Percentiles rank a stretch among this genome's conserved stretches.
Conservation (phyloP, 768 basidiomycete species). For the Dendrothele bispora region DNA sequence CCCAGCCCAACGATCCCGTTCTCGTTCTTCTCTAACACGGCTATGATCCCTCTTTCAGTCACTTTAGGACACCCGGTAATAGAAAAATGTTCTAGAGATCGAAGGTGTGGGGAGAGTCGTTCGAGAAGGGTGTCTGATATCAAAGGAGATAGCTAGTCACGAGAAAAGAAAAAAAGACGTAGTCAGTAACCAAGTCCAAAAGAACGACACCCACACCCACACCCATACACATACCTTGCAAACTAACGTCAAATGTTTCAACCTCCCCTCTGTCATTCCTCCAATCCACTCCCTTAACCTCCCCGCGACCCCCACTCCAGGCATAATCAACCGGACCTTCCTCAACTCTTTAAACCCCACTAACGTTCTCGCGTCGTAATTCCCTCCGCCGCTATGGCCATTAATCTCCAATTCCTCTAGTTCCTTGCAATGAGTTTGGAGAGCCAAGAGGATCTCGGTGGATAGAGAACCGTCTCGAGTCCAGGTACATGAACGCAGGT, state of each 20-base stretch:
- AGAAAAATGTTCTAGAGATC: constrained; percentile 53
- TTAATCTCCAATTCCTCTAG: constrained; percentile 71
- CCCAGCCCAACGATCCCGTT: constrained; percentile 52
- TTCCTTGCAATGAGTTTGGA: constrained; percentile 34
- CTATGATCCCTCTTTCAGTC: constrained; percentile 59
- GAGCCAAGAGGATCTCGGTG: constrained; percentile 54
- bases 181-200: not conserved
- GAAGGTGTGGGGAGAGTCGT: constrained; percentile 47
- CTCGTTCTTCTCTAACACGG: constrained; percentile 44
- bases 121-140: constrained; percentile 60
- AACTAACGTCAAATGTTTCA: constrained; percentile 63
- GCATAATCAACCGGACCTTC: constrained; percentile 75
- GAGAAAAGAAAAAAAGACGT: not conserved
- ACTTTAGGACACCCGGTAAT: constrained; percentile 71
- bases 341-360: constrained; percentile 48
- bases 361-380: constrained; percentile 57
- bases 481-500: constrained; percentile 69
- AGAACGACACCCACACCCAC: not conserved
- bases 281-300: constrained; percentile 53
- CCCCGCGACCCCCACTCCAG: constrained; percentile 51
- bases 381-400: constrained; percentile 50
- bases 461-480: constrained; percentile 77
- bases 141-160: constrained; percentile 49
- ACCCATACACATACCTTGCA: constrained; percentile 61
- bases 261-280: too few species aligned